Evolutionary conservation across 2,329 filamentous ascomycete genomes (phyloP).

Genomic region (Phaeomoniella chlamydospora): DNA sequence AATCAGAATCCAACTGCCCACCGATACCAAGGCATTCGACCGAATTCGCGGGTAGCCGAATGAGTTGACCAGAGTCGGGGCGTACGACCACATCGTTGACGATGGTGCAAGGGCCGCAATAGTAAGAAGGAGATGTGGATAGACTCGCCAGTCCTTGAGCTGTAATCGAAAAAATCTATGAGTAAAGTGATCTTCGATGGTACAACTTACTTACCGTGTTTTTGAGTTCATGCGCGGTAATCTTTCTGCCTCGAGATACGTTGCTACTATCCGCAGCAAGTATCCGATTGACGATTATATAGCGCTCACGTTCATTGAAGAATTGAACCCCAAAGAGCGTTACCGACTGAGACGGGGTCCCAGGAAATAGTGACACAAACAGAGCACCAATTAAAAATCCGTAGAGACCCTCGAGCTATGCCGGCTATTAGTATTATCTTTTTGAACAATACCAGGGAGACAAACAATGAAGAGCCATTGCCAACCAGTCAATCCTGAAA

Average conservation of each 20-base stretch:
- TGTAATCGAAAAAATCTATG: too few relatives aligned
- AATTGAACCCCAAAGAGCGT: conserved; percentile 8
- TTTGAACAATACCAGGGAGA: too few relatives aligned
- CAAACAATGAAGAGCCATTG: conserved; percentile 41
- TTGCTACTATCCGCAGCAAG: conserved; percentile 29
- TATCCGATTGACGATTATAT: conserved; percentile 26
- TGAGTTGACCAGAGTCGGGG: conserved; percentile 37
- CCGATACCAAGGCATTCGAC: conserved; percentile 40
- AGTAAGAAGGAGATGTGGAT: conserved; percentile 37
- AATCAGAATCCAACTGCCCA: conserved; percentile 24
- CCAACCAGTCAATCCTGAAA: conserved; percentile 35
- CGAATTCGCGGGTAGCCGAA: conserved; percentile 35
- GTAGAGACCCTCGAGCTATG: too few relatives aligned
- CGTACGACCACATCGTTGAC: conserved; percentile 37
- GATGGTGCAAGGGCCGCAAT: conserved; percentile 29
- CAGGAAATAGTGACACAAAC: conserved; percentile 18
- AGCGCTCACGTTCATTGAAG: conserved; percentile 26
- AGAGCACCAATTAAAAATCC: too few relatives aligned
- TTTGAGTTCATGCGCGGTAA: conserved; percentile 20
- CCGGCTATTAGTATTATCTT: too few relatives aligned
- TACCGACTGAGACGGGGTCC: conserved; percentile 27
- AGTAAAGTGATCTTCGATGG: too few relatives aligned
- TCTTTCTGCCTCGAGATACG: conserved; percentile 18
- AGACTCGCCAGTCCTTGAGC: conserved; percentile 41
- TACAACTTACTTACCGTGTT: conserved; percentile 16